Conservation (phyloP, 2,329 filamentous ascomycete genomes). For the Escovopsis weberi region DNA sequence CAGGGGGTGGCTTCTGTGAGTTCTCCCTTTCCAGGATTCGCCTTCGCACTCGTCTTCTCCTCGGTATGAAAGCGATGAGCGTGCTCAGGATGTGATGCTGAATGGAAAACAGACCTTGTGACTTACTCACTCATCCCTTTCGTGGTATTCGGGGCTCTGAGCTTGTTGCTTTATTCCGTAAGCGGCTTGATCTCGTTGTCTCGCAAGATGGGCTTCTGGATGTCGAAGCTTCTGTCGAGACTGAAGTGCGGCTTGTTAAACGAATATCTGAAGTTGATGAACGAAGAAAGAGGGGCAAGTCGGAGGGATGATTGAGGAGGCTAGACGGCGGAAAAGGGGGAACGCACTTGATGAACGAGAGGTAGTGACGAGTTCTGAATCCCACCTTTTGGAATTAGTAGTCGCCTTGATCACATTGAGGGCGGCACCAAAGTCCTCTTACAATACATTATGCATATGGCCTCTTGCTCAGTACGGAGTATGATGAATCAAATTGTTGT, state of each 20-base stretch:
- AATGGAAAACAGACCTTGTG: constrained; percentile 15
- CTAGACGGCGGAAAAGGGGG: background rate
- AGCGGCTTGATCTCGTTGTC: background rate
- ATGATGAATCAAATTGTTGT: no score
- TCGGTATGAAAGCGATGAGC: no score
- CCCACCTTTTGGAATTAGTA: no score
- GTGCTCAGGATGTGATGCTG: constrained; percentile 1
- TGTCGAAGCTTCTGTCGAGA: background rate
- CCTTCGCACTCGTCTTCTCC: no score
- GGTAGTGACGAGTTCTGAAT: no score
- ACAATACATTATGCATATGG: no score
- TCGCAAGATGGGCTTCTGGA: background rate
- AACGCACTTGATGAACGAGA: background rate
- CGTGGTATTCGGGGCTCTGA: constrained; percentile 20
- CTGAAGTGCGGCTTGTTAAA: no score
- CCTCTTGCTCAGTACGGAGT: no score
- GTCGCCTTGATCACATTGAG: no score
- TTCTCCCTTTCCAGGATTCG: constrained; percentile 2
- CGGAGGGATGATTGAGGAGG: background rate
- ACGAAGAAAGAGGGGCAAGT: no score
- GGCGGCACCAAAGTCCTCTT: no score
- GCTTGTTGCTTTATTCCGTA: constrained; percentile 13
- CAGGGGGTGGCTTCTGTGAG: constrained; percentile 24
- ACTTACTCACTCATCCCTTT: constrained; percentile 23
- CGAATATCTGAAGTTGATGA: no score